A percentile compares a stretch with the other conserved stretches of the same genome.
These are phyloP conservation scores for Plantago lanceolata DNA, from an alignment of 305 asterid genomes.

Conservation along the genomic window DNA sequence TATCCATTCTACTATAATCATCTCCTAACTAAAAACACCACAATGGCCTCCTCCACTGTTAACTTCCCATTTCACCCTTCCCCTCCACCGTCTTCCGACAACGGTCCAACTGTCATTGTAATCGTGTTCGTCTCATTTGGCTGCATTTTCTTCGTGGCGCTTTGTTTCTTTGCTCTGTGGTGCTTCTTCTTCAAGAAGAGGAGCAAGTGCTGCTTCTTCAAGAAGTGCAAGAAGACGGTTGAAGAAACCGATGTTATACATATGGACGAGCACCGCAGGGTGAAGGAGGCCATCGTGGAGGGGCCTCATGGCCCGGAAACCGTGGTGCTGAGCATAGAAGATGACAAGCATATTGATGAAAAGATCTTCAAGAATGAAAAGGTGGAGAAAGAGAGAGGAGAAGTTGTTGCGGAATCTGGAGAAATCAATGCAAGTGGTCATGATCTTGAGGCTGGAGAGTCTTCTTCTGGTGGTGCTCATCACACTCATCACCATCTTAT, in stretches of 20 bases:
- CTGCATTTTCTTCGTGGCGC: conserved; percentile 40
- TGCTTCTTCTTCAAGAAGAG: conserved; percentile 53
- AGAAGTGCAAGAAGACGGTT: conserved; percentile 16
- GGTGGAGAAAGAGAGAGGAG: conserved; percentile 24
- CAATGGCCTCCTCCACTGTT: conserved; percentile 25
- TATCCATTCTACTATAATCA: neutral
- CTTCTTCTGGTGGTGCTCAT: conserved; percentile 27
- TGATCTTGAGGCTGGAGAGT: conserved; percentile 34
- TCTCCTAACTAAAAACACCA: neutral
- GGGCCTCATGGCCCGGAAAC: conserved; percentile 51
- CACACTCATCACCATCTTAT: conserved; percentile 19
- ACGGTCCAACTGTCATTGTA: conserved; percentile 42
- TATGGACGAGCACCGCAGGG: conserved; percentile 42
- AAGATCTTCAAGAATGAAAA: conserved; percentile 39
- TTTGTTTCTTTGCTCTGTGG: conserved; percentile 40
- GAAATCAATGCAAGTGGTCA: conserved; percentile 24
- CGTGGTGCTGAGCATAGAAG: conserved; percentile 49
- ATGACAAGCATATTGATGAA: conserved; percentile 43
- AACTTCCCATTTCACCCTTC: conserved; percentile 24
- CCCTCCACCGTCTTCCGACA: conserved; percentile 33
- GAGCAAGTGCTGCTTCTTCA: conserved; percentile 21
- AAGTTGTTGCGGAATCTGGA: conserved; percentile 28
- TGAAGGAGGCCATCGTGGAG: conserved; percentile 47
- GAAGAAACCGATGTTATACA: conserved; percentile 40
- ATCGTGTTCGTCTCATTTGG: conserved; percentile 48